phyloP scores from a whole-genome alignment of 1,284 basidiomycete species.

The Phellinidium pouzarii region DNA sequence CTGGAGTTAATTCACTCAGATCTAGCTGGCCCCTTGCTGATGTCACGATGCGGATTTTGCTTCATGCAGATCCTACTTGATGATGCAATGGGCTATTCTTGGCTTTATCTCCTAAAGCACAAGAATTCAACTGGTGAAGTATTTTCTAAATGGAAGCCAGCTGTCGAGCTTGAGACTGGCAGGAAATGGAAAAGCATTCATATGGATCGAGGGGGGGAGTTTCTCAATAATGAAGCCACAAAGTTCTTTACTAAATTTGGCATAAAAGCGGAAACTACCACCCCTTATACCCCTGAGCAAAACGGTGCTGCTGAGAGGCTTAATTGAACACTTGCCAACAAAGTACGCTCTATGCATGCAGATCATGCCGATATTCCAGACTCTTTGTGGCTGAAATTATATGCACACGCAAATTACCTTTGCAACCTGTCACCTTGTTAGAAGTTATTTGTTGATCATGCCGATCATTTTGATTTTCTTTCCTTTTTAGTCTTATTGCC shows the following conservation, averaged over 20 bases:
- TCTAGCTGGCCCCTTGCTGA: not conserved
- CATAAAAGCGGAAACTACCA: not conserved
- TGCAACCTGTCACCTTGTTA: not conserved
- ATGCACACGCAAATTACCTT: not conserved
- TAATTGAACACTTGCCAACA: not conserved
- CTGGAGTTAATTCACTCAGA: not conserved
- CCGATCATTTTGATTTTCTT: too few species aligned
- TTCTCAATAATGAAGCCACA: not conserved
- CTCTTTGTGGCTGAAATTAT: not conserved
- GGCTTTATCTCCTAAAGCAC: not conserved
- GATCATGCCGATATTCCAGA: not conserved
- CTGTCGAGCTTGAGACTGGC: not conserved
- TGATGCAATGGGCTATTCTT: not conserved
- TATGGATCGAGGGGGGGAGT: not conserved
- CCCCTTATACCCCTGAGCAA: not conserved
- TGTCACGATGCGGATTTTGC: not conserved
- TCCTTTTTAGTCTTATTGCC: too few species aligned
- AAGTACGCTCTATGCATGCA: not conserved
- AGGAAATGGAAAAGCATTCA: not conserved
- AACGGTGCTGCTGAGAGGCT: not conserved
- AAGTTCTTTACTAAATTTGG: not conserved
- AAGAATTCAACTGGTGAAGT: not conserved
- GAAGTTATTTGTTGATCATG: too few species aligned
- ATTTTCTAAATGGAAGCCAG: not conserved
- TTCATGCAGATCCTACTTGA: not conserved